Evolutionary conservation across 768 basidiomycete species (phyloP).

Genomic region (Kwoniella shandongensis): DNA sequence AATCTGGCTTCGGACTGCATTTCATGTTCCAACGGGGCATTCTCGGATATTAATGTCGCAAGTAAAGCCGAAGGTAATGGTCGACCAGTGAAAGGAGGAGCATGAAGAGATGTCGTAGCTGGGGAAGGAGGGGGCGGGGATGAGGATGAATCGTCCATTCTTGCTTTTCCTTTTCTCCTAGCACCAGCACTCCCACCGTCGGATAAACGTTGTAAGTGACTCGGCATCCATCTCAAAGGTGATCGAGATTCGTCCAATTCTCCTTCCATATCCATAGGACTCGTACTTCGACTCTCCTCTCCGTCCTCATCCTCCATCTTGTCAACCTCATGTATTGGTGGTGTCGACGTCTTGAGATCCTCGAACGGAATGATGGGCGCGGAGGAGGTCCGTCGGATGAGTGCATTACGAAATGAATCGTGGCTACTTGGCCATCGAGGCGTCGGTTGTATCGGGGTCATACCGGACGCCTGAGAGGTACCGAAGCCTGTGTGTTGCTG

Average conservation of each 20-base stretch:
- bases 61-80: conserved; percentile 42
- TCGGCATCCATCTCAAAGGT: conserved; percentile 33
- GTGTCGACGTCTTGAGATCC: conserved; percentile 37
- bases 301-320: conserved; percentile 4
- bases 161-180: conserved; percentile 43
- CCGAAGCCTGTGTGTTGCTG: too few species aligned
- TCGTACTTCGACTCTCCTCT: background rate
- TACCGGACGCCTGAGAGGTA: too few species aligned
- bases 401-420: conserved; percentile 14
- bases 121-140: background rate
- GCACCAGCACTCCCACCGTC: conserved; percentile 1
- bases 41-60: conserved; percentile 44
- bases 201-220: conserved; percentile 23
- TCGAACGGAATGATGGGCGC: conserved; percentile 32
- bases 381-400: conserved; percentile 23
- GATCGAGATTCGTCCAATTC: conserved; percentile 16
- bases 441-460: conserved; percentile 20
- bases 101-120: conserved; percentile 3
- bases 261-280: conserved; percentile 23
- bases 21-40: conserved; percentile 42
- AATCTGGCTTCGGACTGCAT: conserved; percentile 46
- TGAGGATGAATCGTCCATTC: conserved; percentile 27
- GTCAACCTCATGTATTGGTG: conserved; percentile 17
- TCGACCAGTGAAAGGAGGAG: conserved; percentile 30
- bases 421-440: conserved; percentile 30